phyloP scores from a whole-genome alignment of 164 flowering plant genomes.

The Stephania japonica region DNA sequence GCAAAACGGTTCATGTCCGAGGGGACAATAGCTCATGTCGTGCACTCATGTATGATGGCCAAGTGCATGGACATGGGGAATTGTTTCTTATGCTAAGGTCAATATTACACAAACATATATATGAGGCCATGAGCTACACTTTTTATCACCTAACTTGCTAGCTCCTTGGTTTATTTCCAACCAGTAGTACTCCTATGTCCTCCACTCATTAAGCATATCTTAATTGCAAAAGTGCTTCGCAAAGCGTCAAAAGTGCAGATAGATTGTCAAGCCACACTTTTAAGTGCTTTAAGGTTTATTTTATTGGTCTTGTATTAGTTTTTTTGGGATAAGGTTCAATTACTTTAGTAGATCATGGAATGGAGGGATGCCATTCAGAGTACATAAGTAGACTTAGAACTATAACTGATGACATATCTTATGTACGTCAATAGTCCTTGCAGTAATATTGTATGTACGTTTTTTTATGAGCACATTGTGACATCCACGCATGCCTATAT shows the following conservation, averaged over 20 bases:
- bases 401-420: not conserved
- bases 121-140: too few relatives aligned
- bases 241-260: slow-evolving; percentile 2
- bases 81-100: slow-evolving; percentile 14
- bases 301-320: not conserved
- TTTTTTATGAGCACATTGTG: too few relatives aligned
- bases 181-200: not conserved
- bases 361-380: not conserved
- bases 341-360: not conserved
- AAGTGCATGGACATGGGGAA: slow-evolving; percentile 13
- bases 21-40: slow-evolving; percentile 4
- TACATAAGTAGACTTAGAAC: not conserved
- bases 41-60: slow-evolving; percentile 4
- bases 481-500: too few relatives aligned
- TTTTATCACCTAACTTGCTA: too few relatives aligned
- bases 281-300: not conserved
- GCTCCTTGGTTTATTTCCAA: too few relatives aligned
- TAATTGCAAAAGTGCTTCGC: not conserved
- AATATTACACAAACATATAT: slow-evolving; percentile 1
- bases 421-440: too few relatives aligned
- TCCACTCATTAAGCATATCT: slow-evolving; percentile 9
- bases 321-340: not conserved
- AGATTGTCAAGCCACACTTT: not conserved
- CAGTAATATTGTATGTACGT: too few relatives aligned
- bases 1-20: slow-evolving; percentile 4